Base-by-base conservation (phyloP, 352 stramenopile species). In the Globisporangium perplexum region DNA sequence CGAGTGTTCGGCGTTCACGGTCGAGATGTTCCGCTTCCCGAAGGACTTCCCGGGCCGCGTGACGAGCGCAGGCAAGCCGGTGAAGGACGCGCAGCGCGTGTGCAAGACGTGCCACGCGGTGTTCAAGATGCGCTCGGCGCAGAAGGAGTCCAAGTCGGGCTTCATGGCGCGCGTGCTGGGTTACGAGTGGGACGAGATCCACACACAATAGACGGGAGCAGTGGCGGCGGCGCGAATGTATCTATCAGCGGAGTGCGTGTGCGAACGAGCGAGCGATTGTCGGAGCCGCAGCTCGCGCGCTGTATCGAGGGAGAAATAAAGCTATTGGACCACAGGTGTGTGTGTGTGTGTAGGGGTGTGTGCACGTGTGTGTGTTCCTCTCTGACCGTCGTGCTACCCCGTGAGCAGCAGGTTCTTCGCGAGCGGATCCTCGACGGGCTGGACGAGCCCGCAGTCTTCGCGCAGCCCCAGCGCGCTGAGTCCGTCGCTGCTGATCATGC, bases 131-230 rank as follows among this genome's bases (percentile, higher is more conserved):
- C 81, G 81, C 11, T 67, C 66, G 26, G 78, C 77, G 50, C 80
- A 90, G 63, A 92, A 91, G 47, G 81, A 94, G 63, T 84, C 73
- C 57, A 94, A 90, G 69, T 87, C 72, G 24, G 81, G 81, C 53
- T 91, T 91, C 57, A 88, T 94, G 63, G 81, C 79, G 44, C 75
- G 77, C 39, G 79, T 90, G 53, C 71, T 91, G 23, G 81, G 81
- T 46, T 90, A 92, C 69, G 83, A 94, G 60, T 94, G 83, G 81
- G 83, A 94, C 52, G 81, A 94, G 64, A 69, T 91, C 44, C n/a
- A 24, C 33, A 12, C 14, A 23, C 44, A 51, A 36, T 42, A 45
- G 39, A 45, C 39, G 5, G 5, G n/a, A 47, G 41, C 14, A 24
- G n/a, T n/a, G 41, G 18, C 24, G 41, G 17, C 18, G 18, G 39